Evolutionary conservation across 2,329 filamentous ascomycete genomes (phyloP).

Genomic region (Alternaria sp.): DNA sequence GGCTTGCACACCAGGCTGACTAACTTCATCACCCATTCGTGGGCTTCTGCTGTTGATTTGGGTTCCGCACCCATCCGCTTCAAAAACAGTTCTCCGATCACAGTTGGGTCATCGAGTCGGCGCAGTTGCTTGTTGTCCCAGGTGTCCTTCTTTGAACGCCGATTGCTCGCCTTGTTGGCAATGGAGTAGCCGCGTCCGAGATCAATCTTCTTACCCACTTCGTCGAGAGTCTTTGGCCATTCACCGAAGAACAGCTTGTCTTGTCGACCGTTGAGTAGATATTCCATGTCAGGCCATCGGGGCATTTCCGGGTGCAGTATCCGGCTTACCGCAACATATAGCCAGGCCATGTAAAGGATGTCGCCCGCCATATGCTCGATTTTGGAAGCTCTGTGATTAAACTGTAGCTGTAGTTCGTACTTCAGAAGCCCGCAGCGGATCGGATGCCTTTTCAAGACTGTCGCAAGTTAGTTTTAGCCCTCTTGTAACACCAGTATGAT

Average conservation of each 20-base stretch:
- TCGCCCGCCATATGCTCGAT: neutral
- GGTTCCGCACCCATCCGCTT: neutral
- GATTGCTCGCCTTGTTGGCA: neutral
- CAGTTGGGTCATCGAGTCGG: neutral
- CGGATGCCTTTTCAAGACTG: neutral
- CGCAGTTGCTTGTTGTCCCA: neutral
- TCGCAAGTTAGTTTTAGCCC: neutral
- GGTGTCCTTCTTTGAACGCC: neutral
- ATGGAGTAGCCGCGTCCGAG: neutral
- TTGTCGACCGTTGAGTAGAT: neutral
- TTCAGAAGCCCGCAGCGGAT: neutral
- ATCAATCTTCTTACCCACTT: neutral
- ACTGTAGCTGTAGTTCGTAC: neutral
- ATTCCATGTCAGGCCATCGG: neutral
- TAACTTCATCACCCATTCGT: neutral
- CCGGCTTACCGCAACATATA: neutral
- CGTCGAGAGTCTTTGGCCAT: neutral
- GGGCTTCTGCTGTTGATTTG: neutral
- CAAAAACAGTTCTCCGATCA: neutral
- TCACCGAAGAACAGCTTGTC: neutral
- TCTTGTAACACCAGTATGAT: neutral
- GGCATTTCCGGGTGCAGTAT: neutral
- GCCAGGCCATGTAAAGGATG: neutral
- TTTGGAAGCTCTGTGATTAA: neutral
- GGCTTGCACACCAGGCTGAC: neutral